Evolutionary conservation across 257 asterid species (phyloP).

Genomic region (Handroanthus guayacan): DNA sequence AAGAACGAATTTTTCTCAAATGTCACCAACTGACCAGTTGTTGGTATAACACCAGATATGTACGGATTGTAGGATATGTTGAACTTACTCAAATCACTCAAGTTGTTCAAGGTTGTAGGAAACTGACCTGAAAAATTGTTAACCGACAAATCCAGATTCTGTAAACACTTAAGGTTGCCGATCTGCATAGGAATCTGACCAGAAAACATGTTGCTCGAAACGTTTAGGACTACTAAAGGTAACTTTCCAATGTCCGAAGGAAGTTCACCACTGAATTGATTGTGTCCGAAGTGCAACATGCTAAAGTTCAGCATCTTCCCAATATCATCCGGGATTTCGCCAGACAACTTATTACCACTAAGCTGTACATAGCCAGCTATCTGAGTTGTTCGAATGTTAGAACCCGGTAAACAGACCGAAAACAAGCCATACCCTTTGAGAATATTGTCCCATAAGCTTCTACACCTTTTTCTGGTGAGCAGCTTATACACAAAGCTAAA

Average conservation of each 20-base stretch:
- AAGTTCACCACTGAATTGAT: slow-evolving; percentile 58
- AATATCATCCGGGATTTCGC: slow-evolving; percentile 70
- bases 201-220: slow-evolving; percentile 62
- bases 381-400: slow-evolving; percentile 54
- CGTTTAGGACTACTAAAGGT: slow-evolving; percentile 69
- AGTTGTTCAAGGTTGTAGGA: slow-evolving; percentile 63
- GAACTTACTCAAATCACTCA: slow-evolving; percentile 73
- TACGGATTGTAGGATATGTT: slow-evolving; percentile 81
- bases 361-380: slow-evolving; percentile 85
- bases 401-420: slow-evolving; percentile 73
- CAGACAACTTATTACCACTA: slow-evolving; percentile 66
- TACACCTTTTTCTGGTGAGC: slow-evolving; percentile 73
- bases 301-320: slow-evolving; percentile 76
- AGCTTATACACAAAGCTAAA: slow-evolving; percentile 75
- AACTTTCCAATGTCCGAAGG: slow-evolving; percentile 57
- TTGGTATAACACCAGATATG: slow-evolving; percentile 69
- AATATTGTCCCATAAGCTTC: slow-evolving; percentile 68
- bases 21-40: slow-evolving; percentile 74
- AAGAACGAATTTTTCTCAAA: slow-evolving; percentile 78
- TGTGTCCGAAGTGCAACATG: slow-evolving; percentile 74
- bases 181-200: slow-evolving; percentile 73
- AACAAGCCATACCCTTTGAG: slow-evolving; percentile 84
- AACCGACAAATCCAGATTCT: slow-evolving; percentile 71
- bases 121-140: slow-evolving; percentile 83
- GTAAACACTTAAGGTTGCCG: slow-evolving; percentile 74